phyloP scores from a whole-genome alignment of 73 alveolate species.

The Tetrahymena thermophila region DNA sequence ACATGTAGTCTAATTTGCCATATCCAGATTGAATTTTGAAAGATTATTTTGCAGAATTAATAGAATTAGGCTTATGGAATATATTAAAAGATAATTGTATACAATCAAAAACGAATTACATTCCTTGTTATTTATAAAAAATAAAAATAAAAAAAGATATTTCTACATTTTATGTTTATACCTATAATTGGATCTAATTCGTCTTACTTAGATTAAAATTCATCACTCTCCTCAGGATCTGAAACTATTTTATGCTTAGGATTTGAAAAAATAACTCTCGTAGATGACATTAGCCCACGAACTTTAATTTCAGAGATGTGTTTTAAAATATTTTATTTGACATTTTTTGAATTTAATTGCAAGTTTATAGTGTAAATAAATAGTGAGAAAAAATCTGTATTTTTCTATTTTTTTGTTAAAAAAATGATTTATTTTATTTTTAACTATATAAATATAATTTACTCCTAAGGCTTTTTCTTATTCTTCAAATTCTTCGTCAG shows the following conservation, averaged over 20 bases:
- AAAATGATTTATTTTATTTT: not conserved
- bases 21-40: not conserved
- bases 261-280: not conserved
- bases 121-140: not conserved
- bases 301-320: not conserved
- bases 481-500: not conserved
- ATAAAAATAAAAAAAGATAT: not conserved
- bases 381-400: not conserved
- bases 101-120: not conserved
- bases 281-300: not conserved
- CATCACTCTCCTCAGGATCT: not conserved
- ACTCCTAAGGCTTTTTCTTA: not conserved
- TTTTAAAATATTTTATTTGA: not conserved
- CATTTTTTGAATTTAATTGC: not conserved
- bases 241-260: not conserved
- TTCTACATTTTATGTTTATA: not conserved
- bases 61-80: not conserved
- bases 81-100: not conserved
- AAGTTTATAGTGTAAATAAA: not conserved
- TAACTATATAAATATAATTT: not conserved
- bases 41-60: not conserved
- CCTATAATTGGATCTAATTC: not conserved
- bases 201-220: not conserved
- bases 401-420: not conserved
- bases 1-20: not conserved